Evolutionary conservation across 306 rosid genomes (phyloP).

Genomic region (Lotus japonicus): DNA sequence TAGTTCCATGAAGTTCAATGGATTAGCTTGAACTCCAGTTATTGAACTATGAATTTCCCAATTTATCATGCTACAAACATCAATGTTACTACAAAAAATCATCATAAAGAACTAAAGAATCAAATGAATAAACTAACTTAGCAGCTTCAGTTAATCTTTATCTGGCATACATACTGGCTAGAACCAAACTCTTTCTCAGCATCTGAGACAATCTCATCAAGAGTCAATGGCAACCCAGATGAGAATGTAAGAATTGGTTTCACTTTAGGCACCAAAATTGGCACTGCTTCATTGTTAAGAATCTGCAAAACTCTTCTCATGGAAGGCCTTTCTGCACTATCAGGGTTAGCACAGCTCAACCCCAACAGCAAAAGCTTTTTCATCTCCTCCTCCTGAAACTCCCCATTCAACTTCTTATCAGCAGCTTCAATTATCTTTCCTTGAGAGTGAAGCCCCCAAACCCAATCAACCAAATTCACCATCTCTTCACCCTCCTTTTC

Average conservation of each 20-base stretch:
- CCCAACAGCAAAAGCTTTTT: conserved; percentile 23
- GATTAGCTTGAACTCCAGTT: conserved; percentile 51
- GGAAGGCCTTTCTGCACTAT: conserved; percentile 25
- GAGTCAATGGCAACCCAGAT: conserved; percentile 20
- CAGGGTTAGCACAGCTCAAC: conserved; percentile 28
- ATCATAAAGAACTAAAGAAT: conserved; percentile 31
- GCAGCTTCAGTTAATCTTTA: conserved; percentile 17
- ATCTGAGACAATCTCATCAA: conserved; percentile 55
- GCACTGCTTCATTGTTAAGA: conserved; percentile 14
- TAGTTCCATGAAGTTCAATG: conserved; percentile 41
- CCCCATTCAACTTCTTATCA: conserved; percentile 24
- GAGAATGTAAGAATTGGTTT: conserved; percentile 31
- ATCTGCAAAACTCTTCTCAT: conserved; percentile 31
- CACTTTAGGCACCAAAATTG: conserved; percentile 22
- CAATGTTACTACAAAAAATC: neutral
- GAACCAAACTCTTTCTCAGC: conserved; percentile 27
- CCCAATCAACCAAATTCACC: conserved; percentile 32
- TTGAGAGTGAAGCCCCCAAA: conserved; percentile 32
- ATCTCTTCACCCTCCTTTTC: conserved; percentile 27
- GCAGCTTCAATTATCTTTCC: conserved; percentile 27
- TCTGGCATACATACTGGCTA: conserved; percentile 28
- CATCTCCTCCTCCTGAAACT: conserved; percentile 23
- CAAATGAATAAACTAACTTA: neutral
- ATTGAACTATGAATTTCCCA: conserved; percentile 23
- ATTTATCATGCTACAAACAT: conserved; percentile 4